Base-by-base conservation (phyloP, 352 stramenopile species). In the Halophytophthora batemanensis region DNA sequence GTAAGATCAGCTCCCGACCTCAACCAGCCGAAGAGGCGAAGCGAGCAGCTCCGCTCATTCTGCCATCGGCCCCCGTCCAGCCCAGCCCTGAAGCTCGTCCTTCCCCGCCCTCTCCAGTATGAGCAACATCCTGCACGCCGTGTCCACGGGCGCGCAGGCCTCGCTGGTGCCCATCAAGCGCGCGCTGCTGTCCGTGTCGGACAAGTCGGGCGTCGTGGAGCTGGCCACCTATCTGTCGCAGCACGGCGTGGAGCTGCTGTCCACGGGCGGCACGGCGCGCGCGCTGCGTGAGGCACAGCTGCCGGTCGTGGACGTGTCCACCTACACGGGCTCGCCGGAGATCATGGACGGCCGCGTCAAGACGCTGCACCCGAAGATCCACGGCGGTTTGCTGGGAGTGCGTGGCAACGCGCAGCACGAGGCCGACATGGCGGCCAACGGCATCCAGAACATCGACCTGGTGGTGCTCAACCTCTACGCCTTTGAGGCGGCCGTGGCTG, bases 391-490 rank as follows among this genome's bases (percentile, higher is more conserved):
- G 41, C 72, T 99, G 14, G 95, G 90, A n/a, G 97, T 99, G 55
- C 80, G 97, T 45, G 97, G 97, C 50, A 99, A 99, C 69, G 71
- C 71, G 29, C 69, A 97, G 56, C 97, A 99, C 75, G 96, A 99
- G 62, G 62, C 82, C 11, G 92, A 99, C 68, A 99, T 99, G 96
- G 73, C 82, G 38, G 81, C 84, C 38, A 96, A 99, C 67, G 92
- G 85, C 53, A 98, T 99, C 68, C 76, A 95, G 59, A 87, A 90
- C 48, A 99, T 99, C 69, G 97, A 99, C 69, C 87, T 99, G 58
- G 98, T 99, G 15, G 93, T 99, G 56, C 79, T 99, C 40, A 99
- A 99, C 74, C 74, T 99, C 25, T 99, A 99, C 76, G 95, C 97
- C 14, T 99, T 99, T 64, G 96, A 99, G 64, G 82, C 87, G 4